Evolutionary conservation across 805 yeast species (phyloP).

Genomic region (Isabelozyma gotoi): DNA sequence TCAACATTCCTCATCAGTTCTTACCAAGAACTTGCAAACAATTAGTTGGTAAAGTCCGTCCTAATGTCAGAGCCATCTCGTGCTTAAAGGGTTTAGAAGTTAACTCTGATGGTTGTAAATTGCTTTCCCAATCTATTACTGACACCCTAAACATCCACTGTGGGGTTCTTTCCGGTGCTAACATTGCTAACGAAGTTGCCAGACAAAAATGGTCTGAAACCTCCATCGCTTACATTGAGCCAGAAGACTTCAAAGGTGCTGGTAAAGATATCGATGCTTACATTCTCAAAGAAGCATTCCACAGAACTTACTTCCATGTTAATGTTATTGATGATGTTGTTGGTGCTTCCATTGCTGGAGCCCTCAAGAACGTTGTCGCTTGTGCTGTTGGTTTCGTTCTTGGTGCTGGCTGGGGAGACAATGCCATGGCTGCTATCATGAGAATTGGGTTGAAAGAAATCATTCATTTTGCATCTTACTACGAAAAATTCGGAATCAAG

Average conservation of each 20-base stretch:
- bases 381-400: conserved; percentile 96
- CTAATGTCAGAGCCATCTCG: conserved; percentile 81
- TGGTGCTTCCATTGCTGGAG: conserved; percentile 96
- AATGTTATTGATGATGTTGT: conserved; percentile 89
- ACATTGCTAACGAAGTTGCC: conserved; percentile 96
- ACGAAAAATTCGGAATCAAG: conserved; percentile 56
- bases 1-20: conserved; percentile 98
- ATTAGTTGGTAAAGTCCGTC: conserved; percentile 72
- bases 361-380: conserved; percentile 94
- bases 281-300: conserved; percentile 81
- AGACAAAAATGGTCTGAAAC: conserved; percentile 96
- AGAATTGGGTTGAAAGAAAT: conserved; percentile 92
- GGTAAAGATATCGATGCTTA: conserved; percentile 72
- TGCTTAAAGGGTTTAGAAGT: conserved; percentile 96
- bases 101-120: conserved; percentile 76
- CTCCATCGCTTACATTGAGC: conserved; percentile 85
- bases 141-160: conserved; percentile 83
- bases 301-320: conserved; percentile 97
- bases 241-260: conserved; percentile 63
- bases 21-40: conserved; percentile 73
- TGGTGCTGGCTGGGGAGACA: conserved; percentile 98
- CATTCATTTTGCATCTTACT: conserved; percentile 67
- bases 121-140: conserved; percentile 76
- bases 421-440: conserved; percentile 97
- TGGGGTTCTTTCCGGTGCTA: conserved; percentile 97